Percentiles rank a stretch among this genome's conserved stretches.
Conservation (phyloP, 495 filamentous ascomycete genomes). For the Tuber umbilicatum region DNA sequence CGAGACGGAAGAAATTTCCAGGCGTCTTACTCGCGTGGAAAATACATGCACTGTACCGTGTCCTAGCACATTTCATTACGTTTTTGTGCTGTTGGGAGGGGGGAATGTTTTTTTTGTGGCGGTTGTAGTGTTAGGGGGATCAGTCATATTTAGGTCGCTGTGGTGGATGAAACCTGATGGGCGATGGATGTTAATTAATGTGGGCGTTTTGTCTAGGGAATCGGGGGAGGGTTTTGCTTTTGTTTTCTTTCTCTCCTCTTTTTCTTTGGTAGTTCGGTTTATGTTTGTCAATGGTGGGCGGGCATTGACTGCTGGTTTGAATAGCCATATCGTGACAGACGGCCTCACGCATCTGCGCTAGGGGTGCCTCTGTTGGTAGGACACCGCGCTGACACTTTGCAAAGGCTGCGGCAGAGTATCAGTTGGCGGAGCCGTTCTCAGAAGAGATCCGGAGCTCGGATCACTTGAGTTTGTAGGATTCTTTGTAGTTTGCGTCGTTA, state of each 20-base stretch:
- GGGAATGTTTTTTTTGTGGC: not conserved
- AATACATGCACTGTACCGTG: no score
- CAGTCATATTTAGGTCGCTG: not conserved
- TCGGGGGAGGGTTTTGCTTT: not conserved
- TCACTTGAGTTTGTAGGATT: not conserved
- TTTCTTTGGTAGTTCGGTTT: not conserved
- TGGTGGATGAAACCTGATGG: not conserved
- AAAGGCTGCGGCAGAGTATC: not conserved
- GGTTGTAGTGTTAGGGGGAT: not conserved
- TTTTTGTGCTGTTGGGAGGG: not conserved
- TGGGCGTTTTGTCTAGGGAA: not conserved
- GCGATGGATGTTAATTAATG: not conserved
- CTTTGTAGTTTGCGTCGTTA: not conserved
- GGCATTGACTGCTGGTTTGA: not conserved
- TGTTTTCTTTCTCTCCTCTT: not conserved
- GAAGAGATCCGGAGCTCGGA: not conserved
- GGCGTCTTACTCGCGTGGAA: not conserved
- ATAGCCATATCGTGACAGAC: not conserved
- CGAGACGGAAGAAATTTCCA: not conserved
- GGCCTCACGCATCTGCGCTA: not conserved
- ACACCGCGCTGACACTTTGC: not conserved
- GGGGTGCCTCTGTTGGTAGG: not conserved
- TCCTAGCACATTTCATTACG: not conserved
- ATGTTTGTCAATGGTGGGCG: not conserved
- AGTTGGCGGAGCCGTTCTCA: not conserved